Evolutionary conservation across 257 asterid species (phyloP).

Genomic region (Penstemon eatonii): DNA sequence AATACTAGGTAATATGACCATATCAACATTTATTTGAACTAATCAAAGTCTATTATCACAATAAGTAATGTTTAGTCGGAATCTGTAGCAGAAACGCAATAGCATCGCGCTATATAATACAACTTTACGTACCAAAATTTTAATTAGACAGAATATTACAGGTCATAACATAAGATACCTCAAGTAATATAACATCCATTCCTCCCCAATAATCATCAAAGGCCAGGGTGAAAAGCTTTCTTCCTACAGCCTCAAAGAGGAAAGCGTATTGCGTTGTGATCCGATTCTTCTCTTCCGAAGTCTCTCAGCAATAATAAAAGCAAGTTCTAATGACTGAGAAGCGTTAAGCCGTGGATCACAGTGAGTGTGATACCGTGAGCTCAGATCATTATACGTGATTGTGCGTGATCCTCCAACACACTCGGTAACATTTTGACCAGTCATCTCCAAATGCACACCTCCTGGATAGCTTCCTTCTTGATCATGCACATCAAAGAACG

Average conservation of each 20-base stretch:
- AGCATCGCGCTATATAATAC: no score
- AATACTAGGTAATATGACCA: no score
- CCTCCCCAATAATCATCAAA: no score
- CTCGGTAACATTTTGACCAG: slow-evolving; percentile 71
- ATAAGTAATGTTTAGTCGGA: no score
- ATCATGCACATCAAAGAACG: slow-evolving; percentile 71
- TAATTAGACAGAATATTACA: no score
- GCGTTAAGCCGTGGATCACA: slow-evolving; percentile 72
- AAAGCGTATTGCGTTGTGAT: slow-evolving; percentile 24
- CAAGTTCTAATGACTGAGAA: slow-evolving; percentile 66
- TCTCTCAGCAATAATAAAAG: slow-evolving; percentile 58
- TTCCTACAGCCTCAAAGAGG: slow-evolving; percentile 29
- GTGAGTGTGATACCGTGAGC: slow-evolving; percentile 68
- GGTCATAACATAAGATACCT: no score
- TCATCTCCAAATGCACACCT: slow-evolving; percentile 74
- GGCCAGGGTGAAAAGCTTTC: neutral
- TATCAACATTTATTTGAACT: no score
- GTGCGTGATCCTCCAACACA: slow-evolving; percentile 69
- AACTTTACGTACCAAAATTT: no score
- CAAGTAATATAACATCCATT: no score
- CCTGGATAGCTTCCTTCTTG: slow-evolving; percentile 77
- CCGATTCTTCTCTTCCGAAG: slow-evolving; percentile 58
- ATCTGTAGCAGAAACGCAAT: no score
- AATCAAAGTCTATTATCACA: no score
- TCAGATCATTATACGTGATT: slow-evolving; percentile 56